Evolutionary conservation across 2,329 filamentous ascomycete species (phyloP), one percentile per base, ranked within the genome.

Genomic region (Fusarium albidum): DNA sequence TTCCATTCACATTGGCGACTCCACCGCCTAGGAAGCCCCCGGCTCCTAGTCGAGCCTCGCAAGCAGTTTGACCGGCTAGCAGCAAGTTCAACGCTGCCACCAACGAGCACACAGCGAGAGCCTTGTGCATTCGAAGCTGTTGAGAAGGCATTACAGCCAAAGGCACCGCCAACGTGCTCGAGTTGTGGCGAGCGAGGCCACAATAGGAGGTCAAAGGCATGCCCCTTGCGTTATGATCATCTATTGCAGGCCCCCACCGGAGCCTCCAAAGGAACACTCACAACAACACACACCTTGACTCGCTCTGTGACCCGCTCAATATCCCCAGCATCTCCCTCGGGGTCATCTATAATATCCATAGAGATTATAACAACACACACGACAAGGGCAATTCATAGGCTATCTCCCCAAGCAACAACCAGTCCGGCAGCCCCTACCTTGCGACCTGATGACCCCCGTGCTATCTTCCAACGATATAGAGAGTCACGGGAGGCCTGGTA

Each of bases 1-100:
- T 63, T 61, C 27, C 34, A 59, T 40, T 33, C 38, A 45, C 32
- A 63, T 52, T 65, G 42, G 59, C 44, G 57, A 34, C 40, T 63
- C 14, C 12, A 52, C 9, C 44, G 45, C 10, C 25, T 25, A 17
- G 35, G 44, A 40, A 38, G 21, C 45, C 50, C 32, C 9, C 29
- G 49, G 31, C 25, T 57, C 9, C 46, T 59, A 13, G 27, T 62
- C 3, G 45, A 63, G 44, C 52, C 52, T 53, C 42, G 32, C 21
- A 32, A 52, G 39, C 31, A 37, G 33, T 41, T 58, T 32, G 25
- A 59, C 25, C 37, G 25, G 25, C 28, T 52, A 15, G 18, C 25
- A 38, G 43, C 29, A 9, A 54, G 18, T 21, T 57, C 32, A 41
- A 46, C 15, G 17, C 37, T 55, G n/a, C 52, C 42, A 26, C 11